Conservation (phyloP, 495 filamentous ascomycete species). For the Aspergillus sclerotioniger region DNA sequence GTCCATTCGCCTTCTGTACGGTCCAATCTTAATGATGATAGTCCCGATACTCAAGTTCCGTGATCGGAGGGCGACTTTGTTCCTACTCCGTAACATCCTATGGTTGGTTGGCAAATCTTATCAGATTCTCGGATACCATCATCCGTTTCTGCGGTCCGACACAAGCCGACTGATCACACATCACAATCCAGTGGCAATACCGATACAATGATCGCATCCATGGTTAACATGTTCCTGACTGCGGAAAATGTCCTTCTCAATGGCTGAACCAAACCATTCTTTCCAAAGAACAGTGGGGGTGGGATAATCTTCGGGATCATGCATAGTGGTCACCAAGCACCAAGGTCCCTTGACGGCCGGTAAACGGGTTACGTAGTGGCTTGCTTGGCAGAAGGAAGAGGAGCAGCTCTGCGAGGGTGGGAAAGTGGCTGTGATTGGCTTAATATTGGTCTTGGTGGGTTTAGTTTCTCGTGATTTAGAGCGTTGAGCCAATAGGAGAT, state of each 20-base stretch:
- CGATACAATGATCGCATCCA: background rate
- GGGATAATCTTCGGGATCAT: background rate
- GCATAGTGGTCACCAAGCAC: background rate
- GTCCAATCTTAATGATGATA: background rate
- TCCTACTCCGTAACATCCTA: too few relatives aligned
- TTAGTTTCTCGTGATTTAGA: conserved; percentile 9
- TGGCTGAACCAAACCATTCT: background rate
- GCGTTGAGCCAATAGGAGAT: background rate
- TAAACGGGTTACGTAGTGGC: background rate
- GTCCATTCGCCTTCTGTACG: background rate
- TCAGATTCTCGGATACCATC: background rate
- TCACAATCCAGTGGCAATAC: background rate
- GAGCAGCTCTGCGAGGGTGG: too few relatives aligned
- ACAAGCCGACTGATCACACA: background rate
- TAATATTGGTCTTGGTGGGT: conserved; percentile 10
- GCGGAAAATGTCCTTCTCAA: background rate
- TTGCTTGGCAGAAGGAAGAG: background rate
- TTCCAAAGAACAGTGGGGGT: background rate
- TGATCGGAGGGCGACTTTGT: background rate
- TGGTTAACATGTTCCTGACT: background rate
- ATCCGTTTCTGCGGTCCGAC: background rate
- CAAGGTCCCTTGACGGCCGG: background rate
- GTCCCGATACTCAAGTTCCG: background rate
- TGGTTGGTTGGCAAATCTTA: background rate
- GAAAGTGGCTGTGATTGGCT: conserved; percentile 6